Base-by-base conservation (phyloP, 2,329 filamentous ascomycete genomes). In the Akanthomyces muscarius region DNA sequence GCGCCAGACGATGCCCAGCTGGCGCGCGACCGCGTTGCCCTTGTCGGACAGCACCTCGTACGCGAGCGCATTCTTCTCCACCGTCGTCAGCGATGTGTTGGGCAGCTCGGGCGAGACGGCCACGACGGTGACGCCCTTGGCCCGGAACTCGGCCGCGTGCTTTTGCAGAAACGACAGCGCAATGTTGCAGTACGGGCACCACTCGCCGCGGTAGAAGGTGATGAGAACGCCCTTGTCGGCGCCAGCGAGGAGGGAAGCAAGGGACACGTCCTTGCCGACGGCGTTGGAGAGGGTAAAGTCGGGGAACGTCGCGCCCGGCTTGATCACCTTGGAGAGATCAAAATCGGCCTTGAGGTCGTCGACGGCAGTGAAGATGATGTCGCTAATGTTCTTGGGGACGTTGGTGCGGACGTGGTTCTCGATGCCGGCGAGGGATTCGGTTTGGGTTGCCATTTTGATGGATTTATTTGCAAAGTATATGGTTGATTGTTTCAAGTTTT, bases 111-210 rank as follows among this genome's bases (percentile, higher is more conserved):
- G 77, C 0, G 77, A 73, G 63, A 80, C 71, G 38, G 77, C 77
- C 0, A 80, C 75, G 0, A 80, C 70, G 2, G 74, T 76, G 28
- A 78, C 76, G 14, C 76, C 75, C 28, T 70, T 72, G 14, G 73
- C 70, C 48, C 69, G 58, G 65, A 79, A 75, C 0, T 75, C 72
- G 1, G 67, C 64, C 13, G 78, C 69, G 63, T 71, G 68, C 48
- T 71, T 67, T 63, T 79, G 77, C 0, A 79, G 68, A 23, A 70
- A 69, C 5, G 61, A 68, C 23, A 80, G 68, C 1, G 72, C 71
- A 18, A 80, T 57, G 68, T 79, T 80, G 72, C 78, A 80, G 71
- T 71, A 80, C 1, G 78, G 78, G 63, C 78, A 81, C 78, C 78
- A 80, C 58, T 71, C 70, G 18, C 78, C 78, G 53, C 78, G 78